Base-by-base conservation (phyloP, 106 monocot genomes). In the Acorus gramineus region DNA sequence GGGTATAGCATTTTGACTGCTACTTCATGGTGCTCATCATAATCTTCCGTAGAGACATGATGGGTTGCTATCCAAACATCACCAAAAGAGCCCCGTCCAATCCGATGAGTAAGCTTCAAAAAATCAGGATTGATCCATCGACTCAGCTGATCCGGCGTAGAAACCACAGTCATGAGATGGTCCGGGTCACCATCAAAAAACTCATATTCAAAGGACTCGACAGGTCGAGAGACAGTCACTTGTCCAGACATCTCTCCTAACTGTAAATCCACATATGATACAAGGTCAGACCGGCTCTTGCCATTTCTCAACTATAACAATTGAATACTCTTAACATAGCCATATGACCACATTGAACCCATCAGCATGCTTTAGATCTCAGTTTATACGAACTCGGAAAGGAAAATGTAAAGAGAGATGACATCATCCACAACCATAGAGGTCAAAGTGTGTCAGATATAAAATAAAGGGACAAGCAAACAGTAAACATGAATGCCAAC, bases 61-160 rank as follows among this genome's bases (percentile, higher is more conserved):
- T 73, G 86, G 62, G 89, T 86, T 57, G 86, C 86, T 64, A 94
- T 71, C 89, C 94, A 94, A 56, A 90, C 84, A 90, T 95, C 95
- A 69, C 95, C 95, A 78, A 95, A 95, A 53, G 84, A 79, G n/a
- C 95, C 95, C 48, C 95, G 70, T 9, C 95, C 95, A 71, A 95
- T 90, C 11, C 95, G 84, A 65, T 95, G 95, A 55, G 66, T 74
- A 46, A 90, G 76, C 49, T 79, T 90, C 53, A 95, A 68, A 56
- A 70, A 55, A 55, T 57, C 61, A 4, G 90, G 77, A 64, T 90
- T 74, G 55, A 95, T 90, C 84, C 90, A 80, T 13, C 86, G 74
- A 49, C 64, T 81, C 13, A 66, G 76, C 52, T 67, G 70, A 49
- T 64, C 74, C 47, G 74, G 67, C 3, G 74, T 68, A 2, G 61